Conservation (phyloP, 805 yeast species). For the Debaryomyces tyrocola region DNA sequence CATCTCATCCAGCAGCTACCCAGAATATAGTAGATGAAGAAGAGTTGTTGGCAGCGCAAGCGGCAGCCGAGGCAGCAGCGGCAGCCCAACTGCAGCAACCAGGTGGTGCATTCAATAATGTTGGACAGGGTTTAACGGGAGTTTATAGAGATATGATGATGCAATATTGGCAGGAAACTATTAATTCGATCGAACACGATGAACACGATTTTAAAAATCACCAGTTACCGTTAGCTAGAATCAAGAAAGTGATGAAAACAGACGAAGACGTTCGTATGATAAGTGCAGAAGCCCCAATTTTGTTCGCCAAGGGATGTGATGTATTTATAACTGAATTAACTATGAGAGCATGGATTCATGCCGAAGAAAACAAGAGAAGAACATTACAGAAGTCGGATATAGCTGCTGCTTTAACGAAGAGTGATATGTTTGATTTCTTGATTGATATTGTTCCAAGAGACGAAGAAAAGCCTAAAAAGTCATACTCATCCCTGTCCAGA, state of each 20-base stretch:
- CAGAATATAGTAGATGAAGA: conserved; percentile 39
- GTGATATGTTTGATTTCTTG: conserved; percentile 96
- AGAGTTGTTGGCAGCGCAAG: conserved; percentile 44
- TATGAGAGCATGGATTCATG: conserved; percentile 99
- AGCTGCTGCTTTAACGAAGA: conserved; percentile 89
- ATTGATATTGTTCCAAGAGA: conserved; percentile 96
- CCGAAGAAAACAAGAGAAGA: conserved; percentile 92
- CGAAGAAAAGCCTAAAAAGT: conserved; percentile 59
- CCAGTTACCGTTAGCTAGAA: conserved; percentile 92
- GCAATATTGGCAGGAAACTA: conserved; percentile 96
- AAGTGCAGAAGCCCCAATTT: conserved; percentile 95
- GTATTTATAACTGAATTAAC: conserved; percentile 95
- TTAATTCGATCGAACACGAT: conserved; percentile 83
- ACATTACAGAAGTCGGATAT: conserved; percentile 93
- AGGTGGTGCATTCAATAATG: conserved; percentile 78
- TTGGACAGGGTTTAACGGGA: conserved; percentile 88
- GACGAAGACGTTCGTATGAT: conserved; percentile 98
- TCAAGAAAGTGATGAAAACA: conserved; percentile 96
- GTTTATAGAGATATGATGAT: conserved; percentile 84
- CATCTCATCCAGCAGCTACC: conserved; percentile 8
- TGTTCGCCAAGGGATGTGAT: conserved; percentile 98
- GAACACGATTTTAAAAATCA: conserved; percentile 92
- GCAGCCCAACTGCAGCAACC: conserved; percentile 46
- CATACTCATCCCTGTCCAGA: conserved; percentile 20
- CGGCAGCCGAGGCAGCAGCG: conserved; percentile 49